These are phyloP conservation scores for Tulasnella calospora DNA, from an alignment of 768 basidiomycete species.

Conservation along the genomic window DNA sequence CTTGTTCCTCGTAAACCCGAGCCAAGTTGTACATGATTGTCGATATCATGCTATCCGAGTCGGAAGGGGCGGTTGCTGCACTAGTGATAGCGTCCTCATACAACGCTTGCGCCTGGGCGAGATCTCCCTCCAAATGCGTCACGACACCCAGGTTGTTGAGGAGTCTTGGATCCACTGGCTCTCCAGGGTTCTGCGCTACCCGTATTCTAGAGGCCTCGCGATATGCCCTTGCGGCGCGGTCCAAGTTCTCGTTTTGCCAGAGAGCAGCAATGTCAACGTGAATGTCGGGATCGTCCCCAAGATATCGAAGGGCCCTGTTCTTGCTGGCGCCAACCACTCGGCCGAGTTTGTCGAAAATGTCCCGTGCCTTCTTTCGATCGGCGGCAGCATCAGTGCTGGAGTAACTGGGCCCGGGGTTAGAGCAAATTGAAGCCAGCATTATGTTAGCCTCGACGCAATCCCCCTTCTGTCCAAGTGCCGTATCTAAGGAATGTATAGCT, in stretches of 20 bases:
- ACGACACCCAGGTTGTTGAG: constrained; percentile 78
- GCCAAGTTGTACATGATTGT: constrained; percentile 89
- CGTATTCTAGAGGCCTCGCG: constrained; percentile 67
- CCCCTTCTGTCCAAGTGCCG: constrained; percentile 49
- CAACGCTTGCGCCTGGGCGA: constrained; percentile 52
- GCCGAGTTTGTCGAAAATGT: constrained; percentile 74
- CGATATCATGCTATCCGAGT: constrained; percentile 67
- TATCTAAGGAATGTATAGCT: constrained; percentile 81
- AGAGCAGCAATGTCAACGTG: constrained; percentile 84
- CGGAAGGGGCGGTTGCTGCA: constrained; percentile 42
- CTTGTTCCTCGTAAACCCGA: constrained; percentile 81
- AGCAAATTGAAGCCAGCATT: constrained; percentile 85
- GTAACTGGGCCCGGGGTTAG: constrained; percentile 72
- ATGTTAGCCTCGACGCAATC: constrained; percentile 68
- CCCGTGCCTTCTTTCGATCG: constrained; percentile 69
- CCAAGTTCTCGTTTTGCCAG: constrained; percentile 77
- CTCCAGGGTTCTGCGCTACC: constrained; percentile 38
- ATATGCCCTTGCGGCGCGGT: constrained; percentile 66
- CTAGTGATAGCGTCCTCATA: constrained; percentile 72
- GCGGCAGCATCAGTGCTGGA: constrained; percentile 65
- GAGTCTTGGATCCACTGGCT: constrained; percentile 56
- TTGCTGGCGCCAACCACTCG: constrained; percentile 34
- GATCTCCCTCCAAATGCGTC: constrained; percentile 61
- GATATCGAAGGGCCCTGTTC: constrained; percentile 30
- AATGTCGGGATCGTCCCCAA: constrained; percentile 66